Conservation (phyloP, 352 stramenopile genomes). For the Phytopythium kandeliae region DNA sequence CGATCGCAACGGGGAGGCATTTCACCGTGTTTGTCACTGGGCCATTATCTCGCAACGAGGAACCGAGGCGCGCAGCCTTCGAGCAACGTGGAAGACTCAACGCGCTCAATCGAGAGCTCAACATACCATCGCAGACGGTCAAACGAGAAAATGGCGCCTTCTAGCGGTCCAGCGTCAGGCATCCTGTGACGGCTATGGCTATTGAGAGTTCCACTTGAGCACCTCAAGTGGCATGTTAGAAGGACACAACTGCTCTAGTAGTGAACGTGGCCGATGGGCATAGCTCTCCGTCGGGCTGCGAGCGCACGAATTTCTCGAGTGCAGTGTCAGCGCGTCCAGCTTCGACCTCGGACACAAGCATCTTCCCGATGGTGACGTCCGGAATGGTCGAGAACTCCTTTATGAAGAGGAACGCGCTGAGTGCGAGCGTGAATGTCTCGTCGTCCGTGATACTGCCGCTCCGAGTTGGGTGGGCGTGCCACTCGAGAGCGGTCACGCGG, state of each 20-base stretch:
- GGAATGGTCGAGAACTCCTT: constrained; percentile 37
- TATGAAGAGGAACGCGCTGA: constrained; percentile 57
- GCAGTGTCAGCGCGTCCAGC: constrained; percentile 38
- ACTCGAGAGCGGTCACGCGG: constrained; percentile 40
- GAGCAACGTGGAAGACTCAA: constrained; percentile 45
- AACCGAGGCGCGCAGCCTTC: constrained; percentile 26
- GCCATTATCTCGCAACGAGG: constrained; percentile 32
- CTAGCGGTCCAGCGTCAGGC: too few relatives aligned
- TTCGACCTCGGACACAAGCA: constrained; percentile 39
- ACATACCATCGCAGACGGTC: neutral
- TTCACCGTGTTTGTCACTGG: constrained; percentile 63
- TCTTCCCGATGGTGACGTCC: constrained; percentile 18
- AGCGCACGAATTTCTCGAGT: constrained; percentile 36
- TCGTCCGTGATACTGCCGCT: constrained; percentile 40
- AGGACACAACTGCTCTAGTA: neutral
- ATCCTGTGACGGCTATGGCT: too few relatives aligned
- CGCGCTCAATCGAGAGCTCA: constrained; percentile 6
- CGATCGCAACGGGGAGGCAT: constrained; percentile 39
- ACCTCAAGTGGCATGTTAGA: too few relatives aligned
- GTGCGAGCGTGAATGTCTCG: constrained; percentile 48
- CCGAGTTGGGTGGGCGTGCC: constrained; percentile 48
- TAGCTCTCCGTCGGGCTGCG: neutral
- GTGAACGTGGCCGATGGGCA: neutral
- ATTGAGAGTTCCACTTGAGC: too few relatives aligned
- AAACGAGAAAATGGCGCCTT: too few relatives aligned